Percentiles rank a stretch among this genome's conserved stretches.
Conservation (phyloP, 257 asterid species). For the Gentiana macrophylla region DNA sequence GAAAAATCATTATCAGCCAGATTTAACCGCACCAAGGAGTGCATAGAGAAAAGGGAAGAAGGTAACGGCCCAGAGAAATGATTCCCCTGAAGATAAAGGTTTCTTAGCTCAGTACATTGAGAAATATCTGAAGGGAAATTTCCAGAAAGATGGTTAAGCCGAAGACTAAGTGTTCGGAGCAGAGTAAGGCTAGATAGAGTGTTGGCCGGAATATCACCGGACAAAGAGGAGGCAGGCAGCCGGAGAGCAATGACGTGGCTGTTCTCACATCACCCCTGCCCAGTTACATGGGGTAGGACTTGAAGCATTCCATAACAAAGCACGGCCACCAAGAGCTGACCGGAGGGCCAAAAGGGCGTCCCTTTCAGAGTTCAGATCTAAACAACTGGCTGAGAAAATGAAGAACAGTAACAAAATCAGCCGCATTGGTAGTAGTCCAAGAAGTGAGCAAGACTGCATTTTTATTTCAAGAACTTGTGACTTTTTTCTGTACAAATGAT, state of each 20-base stretch:
- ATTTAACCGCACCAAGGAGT: slow-evolving; percentile 39
- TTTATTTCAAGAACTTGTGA: neutral
- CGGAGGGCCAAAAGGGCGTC: slow-evolving; percentile 57
- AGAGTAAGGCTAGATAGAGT: slow-evolving; percentile 39
- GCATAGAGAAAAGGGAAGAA: slow-evolving; percentile 20
- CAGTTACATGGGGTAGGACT: slow-evolving; percentile 51
- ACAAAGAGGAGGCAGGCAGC: slow-evolving; percentile 65
- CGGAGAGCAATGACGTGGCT: slow-evolving; percentile 56
- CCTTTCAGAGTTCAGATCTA: slow-evolving; percentile 52
- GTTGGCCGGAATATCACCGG: slow-evolving; percentile 35
- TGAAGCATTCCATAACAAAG: slow-evolving; percentile 50
- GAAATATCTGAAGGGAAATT: slow-evolving; percentile 48
- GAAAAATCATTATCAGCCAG: slow-evolving; percentile 55
- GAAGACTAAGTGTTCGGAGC: slow-evolving; percentile 66
- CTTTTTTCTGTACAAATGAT: no score
- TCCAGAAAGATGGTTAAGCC: slow-evolving; percentile 63
- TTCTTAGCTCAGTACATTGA: slow-evolving; percentile 36
- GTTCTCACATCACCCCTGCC: slow-evolving; percentile 56
- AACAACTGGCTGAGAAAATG: slow-evolving; percentile 14
- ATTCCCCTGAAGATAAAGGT: slow-evolving; percentile 68
- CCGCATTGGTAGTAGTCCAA: slow-evolving; percentile 13
- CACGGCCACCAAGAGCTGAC: slow-evolving; percentile 58
- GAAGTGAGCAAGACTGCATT: slow-evolving; percentile 15
- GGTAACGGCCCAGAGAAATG: slow-evolving; percentile 40
- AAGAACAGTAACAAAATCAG: slow-evolving; percentile 16